Base-by-base conservation (phyloP, 768 basidiomycete species). In the Lactarius quietus region DNA sequence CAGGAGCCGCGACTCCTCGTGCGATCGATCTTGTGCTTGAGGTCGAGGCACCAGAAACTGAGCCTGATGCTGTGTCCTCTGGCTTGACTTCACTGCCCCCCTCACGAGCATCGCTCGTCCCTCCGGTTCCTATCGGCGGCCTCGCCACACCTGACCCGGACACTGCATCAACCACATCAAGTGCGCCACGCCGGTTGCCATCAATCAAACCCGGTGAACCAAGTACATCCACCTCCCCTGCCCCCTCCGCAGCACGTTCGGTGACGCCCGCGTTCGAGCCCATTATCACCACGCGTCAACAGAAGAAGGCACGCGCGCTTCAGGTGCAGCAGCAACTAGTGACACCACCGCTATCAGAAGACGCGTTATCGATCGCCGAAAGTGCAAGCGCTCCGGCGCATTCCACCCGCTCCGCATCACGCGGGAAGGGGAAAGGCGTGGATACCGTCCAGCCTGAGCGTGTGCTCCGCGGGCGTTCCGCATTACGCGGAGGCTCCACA, bases 241-340 rank as follows among this genome's bases (percentile, higher is more conserved):
- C 52, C 45, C 28, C 74, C 70, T 54, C 71, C 67, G 20, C 59
- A 54, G 23, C 71, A 51, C 57, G 74, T 80, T 31, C 76, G n/a
- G 57, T 26, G 28, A 66, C 65, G 28, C 65, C 65, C 6, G 61
- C 23, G 20, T 83, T 81, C 70, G 83, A 80, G 56, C 83, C 86
- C 18, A 83, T 84, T 54, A 86, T 87, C 55, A 79, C 85, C 35
- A 84, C 86, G 41, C 85, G 86, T 55, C 70, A 79, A 73, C 63
- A 87, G 84, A 73, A 66, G 41, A 85, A 82, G 70, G 78, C 78
- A 18, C 74, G 76, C 48, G 70, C 68, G 52, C 70, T 69, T 41
- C 71, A 73, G 71, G 75, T 66, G 43, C 68, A 70, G n/a, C 70
- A 76, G 43, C 80, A 81, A 62, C 70, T 80, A 48, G 77, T 79